These are phyloP conservation scores for Triticum aestivum DNA, from an alignment of 176 grass and related monocot genomes.

Conservation along the genomic window DNA sequence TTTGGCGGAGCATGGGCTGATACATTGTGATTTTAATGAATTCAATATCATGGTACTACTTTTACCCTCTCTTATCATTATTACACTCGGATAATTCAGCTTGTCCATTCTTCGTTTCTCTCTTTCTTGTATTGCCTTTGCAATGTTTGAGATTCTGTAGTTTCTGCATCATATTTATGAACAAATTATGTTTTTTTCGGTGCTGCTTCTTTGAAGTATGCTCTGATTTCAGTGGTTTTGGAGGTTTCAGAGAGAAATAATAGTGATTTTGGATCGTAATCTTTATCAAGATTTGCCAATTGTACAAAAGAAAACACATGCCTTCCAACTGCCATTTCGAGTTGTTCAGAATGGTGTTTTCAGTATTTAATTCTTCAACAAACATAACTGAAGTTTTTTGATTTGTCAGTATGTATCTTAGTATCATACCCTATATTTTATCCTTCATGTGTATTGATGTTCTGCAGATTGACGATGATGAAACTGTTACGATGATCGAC, in stretches of 20 bases:
- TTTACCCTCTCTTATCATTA: neutral
- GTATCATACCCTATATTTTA: neutral
- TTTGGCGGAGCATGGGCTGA: conserved; percentile 94
- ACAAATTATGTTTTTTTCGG: neutral
- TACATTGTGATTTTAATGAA: conserved; percentile 98
- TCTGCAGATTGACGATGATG: conserved; percentile 79
- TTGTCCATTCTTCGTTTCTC: neutral
- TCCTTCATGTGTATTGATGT: conserved; percentile 21
- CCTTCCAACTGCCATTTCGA: neutral
- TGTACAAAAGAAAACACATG: neutral
- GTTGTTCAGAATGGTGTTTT: neutral
- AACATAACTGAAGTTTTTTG: neutral
- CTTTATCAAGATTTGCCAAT: neutral
- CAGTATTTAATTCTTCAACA: neutral
- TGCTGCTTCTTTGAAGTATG: neutral
- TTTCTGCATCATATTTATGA: neutral
- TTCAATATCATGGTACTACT: conserved; percentile 92
- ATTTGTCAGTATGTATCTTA: neutral
- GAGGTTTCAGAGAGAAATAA: neutral
- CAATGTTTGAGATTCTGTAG: neutral
- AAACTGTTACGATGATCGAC: conserved; percentile 87
- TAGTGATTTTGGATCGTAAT: neutral
- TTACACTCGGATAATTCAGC: neutral
- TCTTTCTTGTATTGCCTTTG: neutral
- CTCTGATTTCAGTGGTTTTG: neutral